Evolutionary conservation across 345 rosid genomes (phyloP).

Genomic region (Dovyalis caffra): DNA sequence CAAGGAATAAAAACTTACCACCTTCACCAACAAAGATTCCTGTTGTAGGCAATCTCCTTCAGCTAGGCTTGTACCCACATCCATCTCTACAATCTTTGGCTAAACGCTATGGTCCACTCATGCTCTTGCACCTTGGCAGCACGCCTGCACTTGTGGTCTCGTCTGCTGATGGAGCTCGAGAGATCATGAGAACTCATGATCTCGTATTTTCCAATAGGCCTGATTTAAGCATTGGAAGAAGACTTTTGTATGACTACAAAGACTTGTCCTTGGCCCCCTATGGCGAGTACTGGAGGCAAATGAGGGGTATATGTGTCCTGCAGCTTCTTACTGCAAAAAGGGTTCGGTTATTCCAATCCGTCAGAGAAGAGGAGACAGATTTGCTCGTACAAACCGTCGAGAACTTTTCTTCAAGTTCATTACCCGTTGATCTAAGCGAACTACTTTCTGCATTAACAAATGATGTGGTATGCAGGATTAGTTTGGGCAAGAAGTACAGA

Average conservation of each 20-base stretch:
- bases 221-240: slow-evolving; percentile 3
- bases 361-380: slow-evolving; percentile 47
- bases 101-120: slow-evolving; percentile 50
- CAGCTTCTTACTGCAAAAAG: slow-evolving; percentile 52
- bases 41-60: slow-evolving; percentile 61
- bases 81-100: slow-evolving; percentile 41
- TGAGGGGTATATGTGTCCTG: slow-evolving; percentile 45
- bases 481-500: slow-evolving; percentile 51
- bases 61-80: slow-evolving; percentile 48
- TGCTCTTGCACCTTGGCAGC: slow-evolving; percentile 53
- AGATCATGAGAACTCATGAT: slow-evolving; percentile 59
- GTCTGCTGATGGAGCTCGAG: slow-evolving; percentile 44
- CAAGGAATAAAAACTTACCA: slow-evolving; percentile 12
- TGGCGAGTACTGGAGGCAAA: slow-evolving; percentile 73
- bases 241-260: slow-evolving; percentile 35
- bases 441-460: slow-evolving; percentile 24
- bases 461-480: slow-evolving; percentile 44
- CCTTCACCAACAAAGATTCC: slow-evolving; percentile 59
- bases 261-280: slow-evolving; percentile 48
- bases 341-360: slow-evolving; percentile 36
- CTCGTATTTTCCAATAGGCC: slow-evolving; percentile 47
- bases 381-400: slow-evolving; percentile 28
- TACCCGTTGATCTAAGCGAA: slow-evolving; percentile 40
- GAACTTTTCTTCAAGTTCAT: slow-evolving; percentile 10
- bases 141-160: slow-evolving; percentile 50